Percentiles rank a stretch among this genome's conserved stretches.
Evolutionary conservation across 805 yeast genomes (phyloP).

Genomic region (Lipomyces yamadae): DNA sequence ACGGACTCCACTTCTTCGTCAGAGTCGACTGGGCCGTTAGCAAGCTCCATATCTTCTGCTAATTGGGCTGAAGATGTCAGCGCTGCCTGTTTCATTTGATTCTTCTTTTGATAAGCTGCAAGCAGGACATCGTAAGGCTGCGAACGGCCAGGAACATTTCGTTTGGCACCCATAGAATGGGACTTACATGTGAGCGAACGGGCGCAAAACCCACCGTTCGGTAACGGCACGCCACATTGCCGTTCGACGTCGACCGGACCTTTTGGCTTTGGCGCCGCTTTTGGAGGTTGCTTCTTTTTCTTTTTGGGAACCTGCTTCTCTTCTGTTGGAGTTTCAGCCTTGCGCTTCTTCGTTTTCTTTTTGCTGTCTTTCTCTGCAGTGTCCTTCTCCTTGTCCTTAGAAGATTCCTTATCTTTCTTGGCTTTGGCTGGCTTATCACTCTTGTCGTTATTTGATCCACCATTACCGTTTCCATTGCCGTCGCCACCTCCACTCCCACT

Average conservation of each 20-base stretch:
- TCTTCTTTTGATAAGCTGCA: constrained; percentile 87
- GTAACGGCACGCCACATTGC: constrained; percentile 94
- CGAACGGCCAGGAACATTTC: constrained; percentile 92
- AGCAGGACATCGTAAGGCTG: constrained; percentile 88
- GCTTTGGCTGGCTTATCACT: constrained; percentile 15
- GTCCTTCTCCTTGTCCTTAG: constrained; percentile 15
- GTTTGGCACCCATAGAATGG: constrained; percentile 97
- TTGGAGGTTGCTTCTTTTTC: constrained; percentile 34
- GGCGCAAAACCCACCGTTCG: constrained; percentile 95
- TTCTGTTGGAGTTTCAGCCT: constrained; percentile 31
- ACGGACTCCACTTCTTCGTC: constrained; percentile 94
- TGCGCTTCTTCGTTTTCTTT: constrained; percentile 27
- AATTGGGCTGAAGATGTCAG: constrained; percentile 49
- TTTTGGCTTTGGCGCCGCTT: constrained; percentile 45
- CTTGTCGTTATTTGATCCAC: constrained; percentile 14
- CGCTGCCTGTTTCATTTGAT: constrained; percentile 77
- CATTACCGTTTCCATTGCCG: constrained; percentile 16
- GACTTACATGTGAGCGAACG: constrained; percentile 95
- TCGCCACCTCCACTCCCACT: constrained; percentile 30
- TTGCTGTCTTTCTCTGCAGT: background rate
- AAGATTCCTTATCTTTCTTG: constrained; percentile 14
- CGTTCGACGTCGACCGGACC: constrained; percentile 84
- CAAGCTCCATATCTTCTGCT: constrained; percentile 45
- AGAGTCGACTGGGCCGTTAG: constrained; percentile 62
- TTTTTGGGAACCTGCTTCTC: constrained; percentile 31